These are phyloP conservation scores for Ceratocystiopsis brevicomis DNA, from an alignment of 2,329 filamentous ascomycete genomes.

Conservation along the genomic window DNA sequence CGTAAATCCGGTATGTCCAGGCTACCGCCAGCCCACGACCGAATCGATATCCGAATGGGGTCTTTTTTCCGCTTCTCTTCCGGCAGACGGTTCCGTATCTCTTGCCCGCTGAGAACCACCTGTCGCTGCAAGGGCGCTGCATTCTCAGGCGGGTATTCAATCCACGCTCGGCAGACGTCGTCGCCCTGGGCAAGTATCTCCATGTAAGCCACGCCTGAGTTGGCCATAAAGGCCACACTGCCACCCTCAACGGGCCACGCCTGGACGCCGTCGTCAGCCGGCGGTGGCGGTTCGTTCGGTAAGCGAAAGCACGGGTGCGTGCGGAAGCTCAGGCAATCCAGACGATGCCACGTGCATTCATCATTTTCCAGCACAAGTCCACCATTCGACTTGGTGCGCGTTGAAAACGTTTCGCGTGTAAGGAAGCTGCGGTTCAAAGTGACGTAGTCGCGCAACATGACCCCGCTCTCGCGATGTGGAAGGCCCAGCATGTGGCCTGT, in stretches of 20 bases:
- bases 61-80: slow-evolving; percentile 51
- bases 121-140: slow-evolving; percentile 44
- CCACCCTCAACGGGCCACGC: slow-evolving; percentile 70
- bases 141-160: slow-evolving; percentile 53
- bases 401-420: slow-evolving; percentile 66
- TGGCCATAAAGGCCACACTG: slow-evolving; percentile 56
- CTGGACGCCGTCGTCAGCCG: slow-evolving; percentile 58
- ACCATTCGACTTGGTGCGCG: slow-evolving; percentile 67
- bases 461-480: slow-evolving; percentile 72
- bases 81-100: slow-evolving; percentile 52
- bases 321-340: slow-evolving; percentile 76
- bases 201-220: slow-evolving; percentile 66
- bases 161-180: slow-evolving; percentile 58
- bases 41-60: slow-evolving; percentile 47
- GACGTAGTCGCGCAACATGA: slow-evolving; percentile 83
- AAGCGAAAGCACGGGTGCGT: slow-evolving; percentile 79
- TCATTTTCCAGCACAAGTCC: slow-evolving; percentile 56
- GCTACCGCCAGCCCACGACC: slow-evolving; percentile 56
- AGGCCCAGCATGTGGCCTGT: slow-evolving; percentile 80
- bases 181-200: slow-evolving; percentile 72
- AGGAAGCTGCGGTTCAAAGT: slow-evolving; percentile 69
- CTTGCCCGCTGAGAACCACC: slow-evolving; percentile 53
- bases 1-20: slow-evolving; percentile 63
- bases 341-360: slow-evolving; percentile 79
- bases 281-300: slow-evolving; percentile 49